Percentiles rank a stretch among this genome's conserved stretches.
Conservation (phyloP, 176 grass and related monocot genomes). For the Puccinellia tenuiflora region DNA sequence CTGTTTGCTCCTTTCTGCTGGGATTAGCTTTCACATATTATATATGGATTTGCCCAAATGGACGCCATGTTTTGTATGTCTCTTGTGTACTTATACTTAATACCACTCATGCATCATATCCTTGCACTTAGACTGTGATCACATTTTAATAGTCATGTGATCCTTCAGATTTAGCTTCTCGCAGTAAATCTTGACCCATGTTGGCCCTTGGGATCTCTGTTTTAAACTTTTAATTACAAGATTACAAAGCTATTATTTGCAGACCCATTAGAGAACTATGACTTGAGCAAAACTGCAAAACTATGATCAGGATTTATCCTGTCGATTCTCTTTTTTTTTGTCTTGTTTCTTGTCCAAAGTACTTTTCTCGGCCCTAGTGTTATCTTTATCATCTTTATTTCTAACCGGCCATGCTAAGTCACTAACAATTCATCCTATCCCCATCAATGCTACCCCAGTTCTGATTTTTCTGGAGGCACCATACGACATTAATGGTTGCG, state of each 20-base stretch:
- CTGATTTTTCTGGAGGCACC: conserved; percentile 18
- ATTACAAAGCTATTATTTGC: background rate
- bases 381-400: background rate
- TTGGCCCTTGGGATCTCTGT: background rate
- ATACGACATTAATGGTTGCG: conserved; percentile 36
- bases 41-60: conserved; percentile 3
- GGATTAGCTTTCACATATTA: background rate
- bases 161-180: conserved; percentile 16
- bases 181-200: background rate
- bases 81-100: background rate
- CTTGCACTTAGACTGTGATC: background rate
- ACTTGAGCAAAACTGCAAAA: conserved; percentile 1
- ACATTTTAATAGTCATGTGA: background rate
- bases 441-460: conserved; percentile 33
- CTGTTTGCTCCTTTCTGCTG: background rate
- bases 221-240: background rate
- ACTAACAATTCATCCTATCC: conserved; percentile 26
- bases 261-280: background rate
- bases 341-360: background rate
- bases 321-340: background rate
- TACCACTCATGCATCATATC: background rate
- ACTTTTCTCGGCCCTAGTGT: background rate
- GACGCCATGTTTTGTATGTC: background rate
- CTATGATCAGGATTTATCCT: background rate
- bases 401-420: background rate